phyloP scores from a whole-genome alignment of 1,284 basidiomycete genomes.

The Tilletia horrida region DNA sequence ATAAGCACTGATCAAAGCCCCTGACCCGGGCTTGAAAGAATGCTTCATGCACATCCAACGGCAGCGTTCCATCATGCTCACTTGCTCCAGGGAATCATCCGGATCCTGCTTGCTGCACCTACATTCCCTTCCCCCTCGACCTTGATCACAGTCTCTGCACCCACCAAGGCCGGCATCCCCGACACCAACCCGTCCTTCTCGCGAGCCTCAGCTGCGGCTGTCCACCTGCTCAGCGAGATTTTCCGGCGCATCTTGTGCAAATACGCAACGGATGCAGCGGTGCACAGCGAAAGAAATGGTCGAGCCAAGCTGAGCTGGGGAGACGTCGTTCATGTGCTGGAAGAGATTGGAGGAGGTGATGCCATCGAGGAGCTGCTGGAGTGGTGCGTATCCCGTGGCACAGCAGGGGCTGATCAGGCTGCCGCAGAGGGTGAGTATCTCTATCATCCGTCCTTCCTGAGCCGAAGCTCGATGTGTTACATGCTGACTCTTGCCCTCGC shows the following conservation, averaged over 20 bases:
- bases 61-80: constrained; percentile 10
- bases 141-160: neutral
- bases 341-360: neutral
- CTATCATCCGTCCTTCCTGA: neutral
- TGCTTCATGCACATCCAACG: neutral
- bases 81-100: constrained; percentile 7
- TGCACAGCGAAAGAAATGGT: neutral
- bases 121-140: constrained; percentile 14
- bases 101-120: constrained; percentile 12
- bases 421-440: constrained; percentile 6
- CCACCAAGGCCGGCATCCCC: neutral
- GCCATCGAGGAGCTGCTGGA: constrained; percentile 12
- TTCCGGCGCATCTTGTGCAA: constrained; percentile 12
- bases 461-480: neutral
- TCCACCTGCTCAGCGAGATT: constrained; percentile 14
- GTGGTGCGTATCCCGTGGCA: constrained; percentile 2
- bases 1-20: neutral
- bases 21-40: neutral
- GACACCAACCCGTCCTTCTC: constrained; percentile 5
- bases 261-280: constrained; percentile 7
- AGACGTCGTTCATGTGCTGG: constrained; percentile 3
- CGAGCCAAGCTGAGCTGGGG: neutral
- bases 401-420: neutral
- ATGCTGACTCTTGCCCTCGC: neutral
- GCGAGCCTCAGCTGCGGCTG: neutral